Conservation (phyloP, 139 green algal genomes). For the Chlorella sp. region DNA sequence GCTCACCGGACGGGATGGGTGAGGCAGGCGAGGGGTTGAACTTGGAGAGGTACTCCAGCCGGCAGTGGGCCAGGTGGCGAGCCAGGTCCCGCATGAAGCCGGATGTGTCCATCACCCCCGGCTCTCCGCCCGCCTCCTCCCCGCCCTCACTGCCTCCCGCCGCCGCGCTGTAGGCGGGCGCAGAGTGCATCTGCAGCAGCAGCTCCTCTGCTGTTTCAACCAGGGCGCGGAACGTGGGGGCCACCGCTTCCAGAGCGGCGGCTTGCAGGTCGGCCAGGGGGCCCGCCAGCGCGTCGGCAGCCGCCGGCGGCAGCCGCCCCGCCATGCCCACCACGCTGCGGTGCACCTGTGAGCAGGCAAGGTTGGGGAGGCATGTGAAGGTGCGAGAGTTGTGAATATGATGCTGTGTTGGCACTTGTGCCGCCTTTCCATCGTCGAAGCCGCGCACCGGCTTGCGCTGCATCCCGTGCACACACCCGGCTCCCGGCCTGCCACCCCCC, state of each 20-base stretch:
- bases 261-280: slow-evolving; percentile 56
- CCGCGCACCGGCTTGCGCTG: too few relatives aligned
- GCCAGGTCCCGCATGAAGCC: slow-evolving; percentile 72
- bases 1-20: slow-evolving; percentile 11
- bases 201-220: slow-evolving; percentile 59
- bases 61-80: slow-evolving; percentile 68
- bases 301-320: slow-evolving; percentile 52
- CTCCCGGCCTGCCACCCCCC: background rate
- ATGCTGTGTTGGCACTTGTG: too few relatives aligned
- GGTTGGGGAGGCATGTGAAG: too few relatives aligned
- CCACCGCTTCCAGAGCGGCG: slow-evolving; percentile 59
- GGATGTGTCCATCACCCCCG: slow-evolving; percentile 60
- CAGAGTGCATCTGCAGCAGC: slow-evolving; percentile 65
- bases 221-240: slow-evolving; percentile 79
- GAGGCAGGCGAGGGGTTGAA: slow-evolving; percentile 47
- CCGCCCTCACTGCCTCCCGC: slow-evolving; percentile 23
- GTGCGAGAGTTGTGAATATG: too few relatives aligned
- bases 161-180: slow-evolving; percentile 38
- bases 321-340: slow-evolving; percentile 58
- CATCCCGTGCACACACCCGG: too few relatives aligned
- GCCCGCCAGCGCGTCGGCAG: slow-evolving; percentile 56
- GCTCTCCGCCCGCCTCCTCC: slow-evolving; percentile 25
- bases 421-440: too few relatives aligned
- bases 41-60: slow-evolving; percentile 68
- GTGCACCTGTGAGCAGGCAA: slow-evolving; percentile 64